Evolutionary conservation across 495 filamentous ascomycete genomes (phyloP), one percentile per base, ranked within the genome.

Genomic region (Aspergillus diversus): DNA sequence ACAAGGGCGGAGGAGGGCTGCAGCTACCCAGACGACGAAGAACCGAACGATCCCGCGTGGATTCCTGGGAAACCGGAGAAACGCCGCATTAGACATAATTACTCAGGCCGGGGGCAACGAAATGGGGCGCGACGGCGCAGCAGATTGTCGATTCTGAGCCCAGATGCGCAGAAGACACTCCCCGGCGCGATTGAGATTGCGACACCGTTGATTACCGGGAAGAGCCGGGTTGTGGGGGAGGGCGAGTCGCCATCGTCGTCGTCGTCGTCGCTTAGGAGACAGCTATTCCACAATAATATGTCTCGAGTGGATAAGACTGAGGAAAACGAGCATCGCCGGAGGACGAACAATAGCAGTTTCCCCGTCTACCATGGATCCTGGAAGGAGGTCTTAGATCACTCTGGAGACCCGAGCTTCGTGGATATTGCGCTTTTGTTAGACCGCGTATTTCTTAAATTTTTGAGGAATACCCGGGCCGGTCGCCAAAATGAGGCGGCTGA

Each of bases 181-280:
- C 79, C 77, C 15, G 79, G 79, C n/a, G 77, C 77, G 7, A 80
- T 81, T 56, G 75, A 81, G 59, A 69, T 81, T 32, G 75, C 79
- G 43, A 81, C 79, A 16, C 79, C 79, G 7, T 61, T 79, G 66
- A 80, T 81, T 55, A 79, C 75, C 0, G 78, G 78, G 7, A 79
- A 71, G 58, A 31, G 66, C 66, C 63, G 75, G 50, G 27, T 43
- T 6, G 31, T 54, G 37, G 60, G 58, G 27, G 56, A 57, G 33
- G 16, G 4, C 9, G 5, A n/a, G 21, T 27, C 47, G 16, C 4
- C 46, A 17, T 16, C 33, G 7, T 62, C 60, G 7, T 54, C 58
- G 33, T 46, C 32, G 7, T 46, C 59, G 33, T 66, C 67, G 16
- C 46, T 65, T 7, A 64, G 66, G 16, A 62, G 61, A 35, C 69